Evolutionary conservation across 352 stramenopile species (phyloP), one percentile per base, ranked within the genome.

Genomic region (Pythium brachiatum): DNA sequence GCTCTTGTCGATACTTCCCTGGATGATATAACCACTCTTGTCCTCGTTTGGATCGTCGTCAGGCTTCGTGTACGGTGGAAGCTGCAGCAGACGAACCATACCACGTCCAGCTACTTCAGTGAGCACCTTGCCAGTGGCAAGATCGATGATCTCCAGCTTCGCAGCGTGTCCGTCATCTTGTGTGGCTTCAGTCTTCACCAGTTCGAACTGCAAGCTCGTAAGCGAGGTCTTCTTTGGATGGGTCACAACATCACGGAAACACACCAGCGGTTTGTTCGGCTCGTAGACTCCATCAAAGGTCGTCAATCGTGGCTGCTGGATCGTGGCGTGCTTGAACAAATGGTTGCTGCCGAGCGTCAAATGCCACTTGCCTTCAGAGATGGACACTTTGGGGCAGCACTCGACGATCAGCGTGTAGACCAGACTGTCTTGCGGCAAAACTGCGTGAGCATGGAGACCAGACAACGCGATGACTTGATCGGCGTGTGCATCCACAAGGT

Each of bases 211-310:
- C 0, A 88, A 64, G 39, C 83, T 70, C 25, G 85, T 78, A 26
- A 62, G 86, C 0, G 78, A 78, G 50, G 74, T 75, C 20, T 70
- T 72, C 44, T 72, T 81, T 18, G 82, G 76, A 31, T 72, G 61
- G 1, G 70, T 61, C 26, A 90, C 16, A 5, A 89, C 69, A 55
- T 94, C 84, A 44, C 84, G 82, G 21, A 94, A 86, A 29, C 75
- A 80, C 4, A 87, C 31, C 31, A 91, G 62, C 0, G 78, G 68
- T 18, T 87, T 86, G 68, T 94, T 94, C 20, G 84, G 75, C 27
- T 74, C 76, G 53, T 89, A 94, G 0, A 46, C 29, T 1, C 76
- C 82, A 31, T 64, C 70, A 41, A 89, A 93, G 1, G 53, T 58
- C 3, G 72, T 89, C 21, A 76, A 39, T 50, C 69, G 75, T 53